These are phyloP conservation scores for Triticum aestivum DNA, from an alignment of 176 grass and related monocot genomes.

Conservation along the genomic window IWGSC_CS_RefSeq_v2.1 NC_057808.1:512667105-512667604, in stretches of 20 bases:
- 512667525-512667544: not conserved
- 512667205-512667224: not conserved
- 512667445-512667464: not conserved
- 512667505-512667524: not conserved
- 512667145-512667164: not conserved
- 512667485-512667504: not conserved
- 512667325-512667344: no score
- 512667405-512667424: not conserved
- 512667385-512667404: not conserved
- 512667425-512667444: not conserved
- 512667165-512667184: no score
- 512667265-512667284: constrained; percentile 3
- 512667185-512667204: not conserved
- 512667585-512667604: not conserved
- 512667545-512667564: not conserved
- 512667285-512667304: no score
- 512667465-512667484: not conserved
- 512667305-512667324: no score
- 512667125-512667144: not conserved
- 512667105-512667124: not conserved
- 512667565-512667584: no score
- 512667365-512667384: constrained; percentile 40
- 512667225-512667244: constrained; percentile 19
- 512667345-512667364: constrained; percentile 31
- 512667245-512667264: constrained; percentile 8